Percentiles rank a stretch among this genome's conserved stretches.
phyloP scores from a whole-genome alignment of 2,329 filamentous ascomycete species.

The Trematosphaeria pertusa region DNA sequence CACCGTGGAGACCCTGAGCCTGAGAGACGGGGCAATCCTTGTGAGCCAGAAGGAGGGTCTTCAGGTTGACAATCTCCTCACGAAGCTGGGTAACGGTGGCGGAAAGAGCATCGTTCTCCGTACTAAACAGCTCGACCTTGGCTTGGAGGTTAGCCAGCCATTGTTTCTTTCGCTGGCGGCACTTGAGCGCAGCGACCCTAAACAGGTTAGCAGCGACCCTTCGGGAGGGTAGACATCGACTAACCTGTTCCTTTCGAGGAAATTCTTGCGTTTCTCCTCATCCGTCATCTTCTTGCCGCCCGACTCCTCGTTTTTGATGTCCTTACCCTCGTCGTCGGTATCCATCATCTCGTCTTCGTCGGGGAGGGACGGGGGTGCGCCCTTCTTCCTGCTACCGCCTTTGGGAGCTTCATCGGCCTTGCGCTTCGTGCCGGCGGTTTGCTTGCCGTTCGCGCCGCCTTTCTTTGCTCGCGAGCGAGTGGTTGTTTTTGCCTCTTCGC shows the following conservation, averaged over 20 bases:
- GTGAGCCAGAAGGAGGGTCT: constrained; percentile 89
- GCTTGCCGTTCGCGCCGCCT: constrained; percentile 44
- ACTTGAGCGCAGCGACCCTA: constrained; percentile 95
- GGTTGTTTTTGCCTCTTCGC: constrained; percentile 67
- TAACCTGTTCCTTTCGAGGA: constrained; percentile 93
- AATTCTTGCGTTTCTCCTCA: constrained; percentile 98
- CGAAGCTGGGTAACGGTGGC: constrained; percentile 82
- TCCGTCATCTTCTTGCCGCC: constrained; percentile 90
- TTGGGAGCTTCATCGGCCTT: constrained; percentile 80
- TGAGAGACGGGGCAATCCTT: constrained; percentile 96
- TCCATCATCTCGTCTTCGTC: constrained; percentile 63
- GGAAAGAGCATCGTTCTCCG: constrained; percentile 87
- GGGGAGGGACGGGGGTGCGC: constrained; percentile 54
- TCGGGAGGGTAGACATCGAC: constrained; percentile 34
- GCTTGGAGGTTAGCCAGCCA: constrained; percentile 94
- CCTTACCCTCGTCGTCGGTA: constrained; percentile 46
- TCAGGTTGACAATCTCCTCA: constrained; percentile 94
- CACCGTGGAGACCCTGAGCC: constrained; percentile 72
- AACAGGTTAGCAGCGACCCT: constrained; percentile 27
- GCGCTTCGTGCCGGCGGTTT: constrained; percentile 60
- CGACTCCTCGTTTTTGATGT: constrained; percentile 44
- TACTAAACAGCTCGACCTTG: constrained; percentile 92
- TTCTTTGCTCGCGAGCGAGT: constrained; percentile 46
- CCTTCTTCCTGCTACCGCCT: constrained; percentile 72
- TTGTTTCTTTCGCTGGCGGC: constrained; percentile 97